Evolutionary conservation across 208 protist genomes (phyloP), one percentile per base, ranked within the genome.

Genomic region (Jaenimonas drosophilae): DNA sequence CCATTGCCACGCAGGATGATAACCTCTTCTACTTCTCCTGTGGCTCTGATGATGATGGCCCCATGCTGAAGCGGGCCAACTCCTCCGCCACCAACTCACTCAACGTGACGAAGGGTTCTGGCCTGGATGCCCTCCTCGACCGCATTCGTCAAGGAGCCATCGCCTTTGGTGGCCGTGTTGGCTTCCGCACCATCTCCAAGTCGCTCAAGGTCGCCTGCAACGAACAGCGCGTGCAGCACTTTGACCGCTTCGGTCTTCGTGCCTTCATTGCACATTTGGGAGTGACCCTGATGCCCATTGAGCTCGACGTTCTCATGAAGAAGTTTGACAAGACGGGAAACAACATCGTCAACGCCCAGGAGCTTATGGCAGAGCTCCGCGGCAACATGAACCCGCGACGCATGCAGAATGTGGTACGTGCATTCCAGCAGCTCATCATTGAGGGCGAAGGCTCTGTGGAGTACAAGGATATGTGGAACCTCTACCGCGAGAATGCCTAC

Each of bases 261-360:
- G 42, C 33, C 25, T 39, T 63, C 33, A 34, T 89, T 39, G 52
- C 28, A 17, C 45, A 64, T 23, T 67, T 90, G 32, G 84, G 83
- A 2, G 65, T 91, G 31, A 19, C 39, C 3, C 54, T 91, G 28
- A 54, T 45, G 1, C 65, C 78, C 0, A 17, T 80, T 1, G 81
- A 95, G 54, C 43, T 74, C 16, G 84, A 95, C 40, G 80, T 74
- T 3, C 41, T 91, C 44, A 69, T 92, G 48, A 87, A 76, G 45
- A 43, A 49, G 39, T 84, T 90, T 49, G 87, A 95, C 51, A 34
- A 28, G 9, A 47, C 48, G 4, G 84, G 85, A 32, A 63, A 89
- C 54, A 83, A 78, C 48, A 26, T 78, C 16, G 49, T 95, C 37
- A 70, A 72, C 28, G 70, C 76, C 21, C 79, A 88, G 43, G 84